A percentile compares a stretch with the other conserved stretches of the same genome.
phyloP scores from a whole-genome alignment of 306 rosid species.

The Fragaria iinumae region DNA sequence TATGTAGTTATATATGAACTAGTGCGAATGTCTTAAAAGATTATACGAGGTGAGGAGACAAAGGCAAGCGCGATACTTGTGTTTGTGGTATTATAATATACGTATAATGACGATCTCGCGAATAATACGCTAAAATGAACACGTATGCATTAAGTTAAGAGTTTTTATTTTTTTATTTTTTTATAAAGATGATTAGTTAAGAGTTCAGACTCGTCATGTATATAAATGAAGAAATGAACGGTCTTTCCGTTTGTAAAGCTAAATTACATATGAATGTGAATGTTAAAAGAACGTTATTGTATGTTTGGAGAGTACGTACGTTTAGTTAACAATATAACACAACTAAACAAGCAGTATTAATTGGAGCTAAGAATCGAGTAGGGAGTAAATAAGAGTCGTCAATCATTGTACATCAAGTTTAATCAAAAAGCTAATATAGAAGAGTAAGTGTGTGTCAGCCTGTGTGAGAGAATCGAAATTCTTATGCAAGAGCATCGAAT shows the following conservation, averaged over 20 bases:
- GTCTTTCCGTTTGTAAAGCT: not conserved
- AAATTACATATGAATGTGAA: not conserved
- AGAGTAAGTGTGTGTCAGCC: not conserved
- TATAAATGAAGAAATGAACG: not conserved
- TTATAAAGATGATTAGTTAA: not conserved
- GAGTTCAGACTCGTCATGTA: not conserved
- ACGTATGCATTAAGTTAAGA: not conserved
- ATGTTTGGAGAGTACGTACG: too few relatives aligned
- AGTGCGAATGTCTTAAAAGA: not conserved
- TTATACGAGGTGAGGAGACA: too few relatives aligned
- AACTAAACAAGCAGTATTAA: not conserved
- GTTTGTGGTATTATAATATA: not conserved
- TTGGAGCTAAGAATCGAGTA: not conserved
- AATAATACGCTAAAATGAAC: not conserved
- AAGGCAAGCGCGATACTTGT: not conserved
- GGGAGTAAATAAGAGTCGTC: not conserved
- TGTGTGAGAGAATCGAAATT: not conserved
- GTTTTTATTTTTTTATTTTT: too few relatives aligned
- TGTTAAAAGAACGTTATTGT: not conserved
- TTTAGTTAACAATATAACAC: too few relatives aligned
- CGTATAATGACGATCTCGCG: not conserved
- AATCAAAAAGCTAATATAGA: not conserved
- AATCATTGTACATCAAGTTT: not conserved
- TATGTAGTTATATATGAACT: too few relatives aligned
- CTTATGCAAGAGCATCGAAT: constrained; percentile 16